Percentiles rank a stretch among this genome's conserved stretches.
phyloP scores from a whole-genome alignment of 2,329 filamentous ascomycete genomes.

The Diplodia sapinea region DNA sequence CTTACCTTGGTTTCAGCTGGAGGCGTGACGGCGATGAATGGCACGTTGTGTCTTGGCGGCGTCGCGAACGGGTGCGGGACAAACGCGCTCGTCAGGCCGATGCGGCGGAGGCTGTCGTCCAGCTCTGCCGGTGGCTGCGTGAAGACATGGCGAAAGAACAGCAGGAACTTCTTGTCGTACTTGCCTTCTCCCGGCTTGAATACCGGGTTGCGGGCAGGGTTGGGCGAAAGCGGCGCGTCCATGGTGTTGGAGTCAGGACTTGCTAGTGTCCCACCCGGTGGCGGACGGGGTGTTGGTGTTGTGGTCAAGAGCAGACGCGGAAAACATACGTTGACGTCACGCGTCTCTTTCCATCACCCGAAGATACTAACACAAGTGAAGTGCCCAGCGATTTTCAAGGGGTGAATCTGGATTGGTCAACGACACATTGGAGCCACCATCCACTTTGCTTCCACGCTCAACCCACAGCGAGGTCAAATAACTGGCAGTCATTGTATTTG shows the following conservation, averaged over 20 bases:
- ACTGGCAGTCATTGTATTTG: neutral
- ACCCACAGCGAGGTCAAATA: neutral
- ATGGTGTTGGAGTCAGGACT: neutral
- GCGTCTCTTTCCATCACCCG: neutral
- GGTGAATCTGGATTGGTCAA: neutral
- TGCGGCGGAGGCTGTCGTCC: neutral
- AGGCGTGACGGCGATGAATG: neutral
- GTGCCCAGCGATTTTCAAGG: neutral
- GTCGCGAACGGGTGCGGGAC: neutral
- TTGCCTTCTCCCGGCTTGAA: neutral
- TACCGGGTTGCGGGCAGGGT: neutral
- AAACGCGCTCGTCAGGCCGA: neutral
- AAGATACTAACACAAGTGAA: too few species aligned
- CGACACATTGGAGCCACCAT: neutral
- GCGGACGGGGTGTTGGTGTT: neutral
- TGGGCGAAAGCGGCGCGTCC: neutral
- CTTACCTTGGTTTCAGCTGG: neutral
- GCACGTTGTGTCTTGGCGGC: neutral
- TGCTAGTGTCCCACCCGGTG: too few species aligned
- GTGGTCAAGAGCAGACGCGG: neutral
- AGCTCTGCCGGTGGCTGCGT: neutral
- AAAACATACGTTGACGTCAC: neutral
- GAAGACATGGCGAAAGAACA: neutral
- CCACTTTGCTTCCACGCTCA: neutral
- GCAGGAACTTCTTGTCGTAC: conserved; percentile 10